These are phyloP conservation scores for Ceratocystis diversiconidia DNA, from an alignment of 2,329 filamentous ascomycete genomes.

Conservation along the genomic window DNA sequence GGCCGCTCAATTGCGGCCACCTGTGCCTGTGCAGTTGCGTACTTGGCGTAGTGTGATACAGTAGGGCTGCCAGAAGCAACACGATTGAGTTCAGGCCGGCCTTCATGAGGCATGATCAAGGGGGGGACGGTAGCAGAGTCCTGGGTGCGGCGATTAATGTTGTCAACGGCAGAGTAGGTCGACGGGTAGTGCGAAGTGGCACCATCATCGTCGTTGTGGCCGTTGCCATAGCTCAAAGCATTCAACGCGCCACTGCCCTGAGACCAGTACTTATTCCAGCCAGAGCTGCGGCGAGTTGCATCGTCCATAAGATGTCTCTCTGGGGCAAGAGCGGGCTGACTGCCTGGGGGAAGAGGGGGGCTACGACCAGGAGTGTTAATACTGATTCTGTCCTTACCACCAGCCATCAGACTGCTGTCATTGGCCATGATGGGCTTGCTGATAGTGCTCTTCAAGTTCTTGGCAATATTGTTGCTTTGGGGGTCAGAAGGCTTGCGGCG, in stretches of 20 bases:
- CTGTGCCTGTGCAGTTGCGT: slow-evolving; percentile 35
- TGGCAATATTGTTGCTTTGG: slow-evolving; percentile 42
- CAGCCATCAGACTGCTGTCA: neutral
- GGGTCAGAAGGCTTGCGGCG: slow-evolving; percentile 32
- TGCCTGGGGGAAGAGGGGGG: slow-evolving; percentile 13
- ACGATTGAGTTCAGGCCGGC: slow-evolving; percentile 46
- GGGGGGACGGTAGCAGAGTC: slow-evolving; percentile 59
- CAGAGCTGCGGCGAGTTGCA: slow-evolving; percentile 47
- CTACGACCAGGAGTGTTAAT: slow-evolving; percentile 16
- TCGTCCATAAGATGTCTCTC: slow-evolving; percentile 23
- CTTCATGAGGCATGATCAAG: slow-evolving; percentile 44
- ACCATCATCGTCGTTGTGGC: slow-evolving; percentile 34
- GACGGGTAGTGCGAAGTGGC: slow-evolving; percentile 38
- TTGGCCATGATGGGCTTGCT: slow-evolving; percentile 43
- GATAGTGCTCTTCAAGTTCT: slow-evolving; percentile 48
- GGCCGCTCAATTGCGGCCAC: slow-evolving; percentile 48
- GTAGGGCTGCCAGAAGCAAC: slow-evolving; percentile 58
- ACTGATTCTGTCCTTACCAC: slow-evolving; percentile 10
- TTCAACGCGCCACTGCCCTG: slow-evolving; percentile 53
- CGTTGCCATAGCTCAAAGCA: slow-evolving; percentile 44
- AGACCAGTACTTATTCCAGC: slow-evolving; percentile 67
- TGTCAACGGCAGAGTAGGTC: slow-evolving; percentile 34
- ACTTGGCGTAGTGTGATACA: slow-evolving; percentile 43
- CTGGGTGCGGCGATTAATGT: slow-evolving; percentile 39
- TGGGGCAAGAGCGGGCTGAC: slow-evolving; percentile 5